Conservation (phyloP, 768 basidiomycete species). For the Naganishia onofrii region DNA sequence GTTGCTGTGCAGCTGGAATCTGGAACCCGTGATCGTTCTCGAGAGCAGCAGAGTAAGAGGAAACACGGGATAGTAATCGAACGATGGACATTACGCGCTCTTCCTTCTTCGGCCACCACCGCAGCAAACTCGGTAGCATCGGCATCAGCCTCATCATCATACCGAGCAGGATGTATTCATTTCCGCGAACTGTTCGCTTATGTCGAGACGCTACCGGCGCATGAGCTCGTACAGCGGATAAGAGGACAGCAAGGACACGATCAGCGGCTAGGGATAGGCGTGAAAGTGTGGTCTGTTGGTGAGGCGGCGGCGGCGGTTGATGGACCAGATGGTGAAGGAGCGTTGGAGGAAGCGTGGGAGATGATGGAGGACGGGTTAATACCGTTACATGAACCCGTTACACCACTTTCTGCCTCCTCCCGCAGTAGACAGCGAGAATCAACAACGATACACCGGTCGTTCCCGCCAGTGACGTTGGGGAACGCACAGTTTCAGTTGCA, state of each 20-base stretch:
- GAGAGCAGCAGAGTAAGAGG: too few species aligned
- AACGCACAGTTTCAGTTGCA: conserved; percentile 38
- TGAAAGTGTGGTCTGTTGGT: conserved; percentile 50
- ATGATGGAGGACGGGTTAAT: conserved; percentile 48
- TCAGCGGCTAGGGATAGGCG: conserved; percentile 43
- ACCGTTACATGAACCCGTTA: conserved; percentile 34
- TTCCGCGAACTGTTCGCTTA: conserved; percentile 45
- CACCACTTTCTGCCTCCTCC: background rate
- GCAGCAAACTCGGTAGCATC: background rate
- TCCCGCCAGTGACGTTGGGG: conserved; percentile 41
- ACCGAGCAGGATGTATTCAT: conserved; percentile 47
- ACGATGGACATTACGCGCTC: conserved; percentile 45
- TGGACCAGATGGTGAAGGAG: conserved; percentile 26
- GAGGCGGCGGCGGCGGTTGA: too few species aligned
- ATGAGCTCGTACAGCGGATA: conserved; percentile 41
- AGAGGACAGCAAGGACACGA: conserved; percentile 32
- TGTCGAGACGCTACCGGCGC: conserved; percentile 44
- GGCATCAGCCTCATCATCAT: conserved; percentile 37
- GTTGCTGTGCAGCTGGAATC: background rate
- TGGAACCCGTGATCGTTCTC: background rate
- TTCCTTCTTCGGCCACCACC: background rate
- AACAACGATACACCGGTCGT: conserved; percentile 32
- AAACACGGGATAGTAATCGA: conserved; percentile 47
- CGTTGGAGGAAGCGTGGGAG: conserved; percentile 45
- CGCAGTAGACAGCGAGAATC: conserved; percentile 11